Conservation (phyloP, 805 yeast genomes). For the Jamesozyma gamospora region DNA sequence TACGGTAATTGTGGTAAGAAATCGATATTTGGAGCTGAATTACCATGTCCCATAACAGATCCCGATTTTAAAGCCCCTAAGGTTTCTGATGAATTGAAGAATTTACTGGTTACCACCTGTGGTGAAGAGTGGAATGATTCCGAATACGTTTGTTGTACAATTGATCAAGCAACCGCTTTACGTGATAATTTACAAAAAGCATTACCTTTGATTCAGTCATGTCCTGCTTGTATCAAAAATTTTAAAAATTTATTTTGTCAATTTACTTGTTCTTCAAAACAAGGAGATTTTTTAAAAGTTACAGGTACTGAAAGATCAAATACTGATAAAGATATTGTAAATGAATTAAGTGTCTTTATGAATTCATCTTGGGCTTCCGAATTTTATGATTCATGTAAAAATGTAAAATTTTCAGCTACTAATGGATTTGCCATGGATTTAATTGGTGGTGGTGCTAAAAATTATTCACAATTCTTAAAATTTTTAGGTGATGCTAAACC, state of each 20-base stretch:
- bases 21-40: conserved; percentile 61
- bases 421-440: conserved; percentile 95
- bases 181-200: conserved; percentile 59
- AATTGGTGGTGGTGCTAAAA: conserved; percentile 92
- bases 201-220: conserved; percentile 70
- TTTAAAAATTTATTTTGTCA: conserved; percentile 77
- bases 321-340: conserved; percentile 48
- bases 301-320: conserved; percentile 35
- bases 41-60: conserved; percentile 65
- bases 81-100: conserved; percentile 31
- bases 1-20: conserved; percentile 62
- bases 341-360: conserved; percentile 58
- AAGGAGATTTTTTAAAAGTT: conserved; percentile 62
- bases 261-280: conserved; percentile 85
- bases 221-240: conserved; percentile 89
- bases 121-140: conserved; percentile 54
- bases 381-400: conserved; percentile 77
- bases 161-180: conserved; percentile 48
- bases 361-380: conserved; percentile 48
- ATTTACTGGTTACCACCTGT: conserved; percentile 49
- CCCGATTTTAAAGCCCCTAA: conserved; percentile 39
- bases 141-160: conserved; percentile 58
- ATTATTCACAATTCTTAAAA: conserved; percentile 62
- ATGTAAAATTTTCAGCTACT: conserved; percentile 85
- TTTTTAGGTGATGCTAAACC: conserved; percentile 95